Evolutionary conservation across 495 filamentous ascomycete genomes (phyloP).

Genomic region (Neurospora tetraspora): DNA sequence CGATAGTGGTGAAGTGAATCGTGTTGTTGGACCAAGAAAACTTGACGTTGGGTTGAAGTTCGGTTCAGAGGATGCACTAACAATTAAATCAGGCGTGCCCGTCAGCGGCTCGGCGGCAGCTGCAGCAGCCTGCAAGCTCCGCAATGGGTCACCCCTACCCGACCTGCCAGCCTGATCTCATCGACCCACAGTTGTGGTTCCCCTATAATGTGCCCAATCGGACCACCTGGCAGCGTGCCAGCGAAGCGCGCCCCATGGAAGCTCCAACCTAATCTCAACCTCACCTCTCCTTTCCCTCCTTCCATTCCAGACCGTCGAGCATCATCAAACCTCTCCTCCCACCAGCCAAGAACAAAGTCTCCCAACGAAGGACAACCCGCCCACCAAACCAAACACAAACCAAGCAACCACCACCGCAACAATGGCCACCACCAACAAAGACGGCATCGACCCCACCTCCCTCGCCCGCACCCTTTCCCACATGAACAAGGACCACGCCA

Average conservation of each 20-base stretch:
- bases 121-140: not conserved
- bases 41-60: not conserved
- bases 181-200: not conserved
- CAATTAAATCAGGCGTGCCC: not conserved
- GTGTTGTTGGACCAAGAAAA: not conserved
- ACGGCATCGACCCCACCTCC: constrained; percentile 20
- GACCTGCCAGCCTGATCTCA: not conserved
- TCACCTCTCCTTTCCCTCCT: not conserved
- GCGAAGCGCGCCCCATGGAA: not conserved
- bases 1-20: not conserved
- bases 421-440: not conserved
- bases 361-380: not conserved
- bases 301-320: not conserved
- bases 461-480: constrained; percentile 61
- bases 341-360: not conserved
- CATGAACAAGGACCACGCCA: constrained; percentile 70
- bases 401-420: not conserved
- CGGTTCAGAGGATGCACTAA: not conserved
- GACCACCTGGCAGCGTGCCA: not conserved
- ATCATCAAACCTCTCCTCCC: not conserved
- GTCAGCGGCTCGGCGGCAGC: not conserved
- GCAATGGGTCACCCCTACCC: not conserved
- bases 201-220: not conserved
- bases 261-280: not conserved
- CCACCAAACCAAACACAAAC: not conserved